Evolutionary conservation across 192 early-diverging fungal genomes (phyloP), one percentile per base, ranked within the genome.

Genomic region (Dimargaris cristalligena): DNA sequence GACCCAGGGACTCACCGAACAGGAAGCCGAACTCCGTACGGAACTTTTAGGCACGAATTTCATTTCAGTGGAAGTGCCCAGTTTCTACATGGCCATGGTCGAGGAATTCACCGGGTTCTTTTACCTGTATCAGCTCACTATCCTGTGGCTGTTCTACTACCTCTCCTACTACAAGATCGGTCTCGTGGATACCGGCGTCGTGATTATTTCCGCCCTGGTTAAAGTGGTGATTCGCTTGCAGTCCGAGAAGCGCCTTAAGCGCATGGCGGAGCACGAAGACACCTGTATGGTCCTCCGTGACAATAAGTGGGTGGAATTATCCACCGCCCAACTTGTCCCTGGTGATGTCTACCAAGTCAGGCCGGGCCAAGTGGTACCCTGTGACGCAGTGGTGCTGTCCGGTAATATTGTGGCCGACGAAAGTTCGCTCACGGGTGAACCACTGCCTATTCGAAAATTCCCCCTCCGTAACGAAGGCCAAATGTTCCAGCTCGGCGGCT

Each of bases 331-430:
- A 3, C 60, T 86, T 34, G 84, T 83, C 14, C 80, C 81, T n/a
- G 86, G 86, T 46, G 86, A 88, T 65, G 81, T 88, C 0, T 74
- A 86, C 41, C 69, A 76, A 62, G 59, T 87, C 2, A 59, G 49
- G 2, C 58, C 68, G 50, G 70, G 71, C 33, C 71, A 73, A 63
- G 67, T 67, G n/a, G 65, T 75, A 48, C 65, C 67, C 29, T 79
- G 77, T 62, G 77, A 76, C 67, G 67, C 69, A 47, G 54, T 76
- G 31, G 52, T 79, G 29, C 47, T 74, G 20, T 60, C 60, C 44
- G 85, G 83, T 25, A 78, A 76, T 34, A 74, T 75, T 26, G 76
- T 87, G 22, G 78, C 77, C 59, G 82, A 87, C 66, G 81, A 85
- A 68, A 67, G 68, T 23, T 81, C 77, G 35, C 64, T 87, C 44